These are phyloP conservation scores for Ophiognomonia clavigignenti-juglandacearum DNA, from an alignment of 2,329 filamentous ascomycete species.

Conservation along the genomic window DNA sequence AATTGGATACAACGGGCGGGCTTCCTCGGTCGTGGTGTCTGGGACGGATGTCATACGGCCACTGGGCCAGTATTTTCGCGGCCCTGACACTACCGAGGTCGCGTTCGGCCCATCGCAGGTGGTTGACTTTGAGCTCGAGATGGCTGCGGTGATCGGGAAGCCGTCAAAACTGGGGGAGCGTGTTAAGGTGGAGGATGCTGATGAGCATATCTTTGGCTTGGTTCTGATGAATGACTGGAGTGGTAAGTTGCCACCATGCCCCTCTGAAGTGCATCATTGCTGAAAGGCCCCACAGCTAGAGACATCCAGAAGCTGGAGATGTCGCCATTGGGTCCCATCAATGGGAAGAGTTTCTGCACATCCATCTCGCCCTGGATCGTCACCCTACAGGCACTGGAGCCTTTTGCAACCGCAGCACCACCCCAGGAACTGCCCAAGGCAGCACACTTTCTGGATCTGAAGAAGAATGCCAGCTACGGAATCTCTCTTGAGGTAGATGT, in stretches of 20 bases:
- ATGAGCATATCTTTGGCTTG: conserved; percentile 59
- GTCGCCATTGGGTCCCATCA: conserved; percentile 55
- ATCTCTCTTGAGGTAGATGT: conserved; percentile 27
- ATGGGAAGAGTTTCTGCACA: conserved; percentile 56
- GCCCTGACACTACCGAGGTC: conserved; percentile 15
- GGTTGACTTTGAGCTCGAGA: conserved; percentile 40
- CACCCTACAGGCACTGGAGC: conserved; percentile 54
- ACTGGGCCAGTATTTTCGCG: conserved; percentile 34
- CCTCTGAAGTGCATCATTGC: conserved; percentile 21
- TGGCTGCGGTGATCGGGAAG: conserved; percentile 41
- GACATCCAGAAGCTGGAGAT: conserved; percentile 60
- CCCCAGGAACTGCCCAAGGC: conserved; percentile 20
- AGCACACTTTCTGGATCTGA: conserved; percentile 30
- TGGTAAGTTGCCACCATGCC: conserved; percentile 35
- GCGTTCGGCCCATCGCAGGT: conserved; percentile 27
- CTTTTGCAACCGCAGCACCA: conserved; percentile 43
- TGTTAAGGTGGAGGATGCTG: conserved; percentile 40
- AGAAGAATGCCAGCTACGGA: conserved; percentile 29
- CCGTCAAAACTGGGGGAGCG: conserved; percentile 29
- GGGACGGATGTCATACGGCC: conserved; percentile 44
- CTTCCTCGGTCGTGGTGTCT: conserved; percentile 46
- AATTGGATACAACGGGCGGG: conserved; percentile 49
- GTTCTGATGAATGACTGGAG: conserved; percentile 61
- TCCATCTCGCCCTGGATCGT: conserved; percentile 59
- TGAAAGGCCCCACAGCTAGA: conserved; percentile 32